Base-by-base conservation (phyloP, 2,329 filamentous ascomycete species). In the Beauveria sp. region DNA sequence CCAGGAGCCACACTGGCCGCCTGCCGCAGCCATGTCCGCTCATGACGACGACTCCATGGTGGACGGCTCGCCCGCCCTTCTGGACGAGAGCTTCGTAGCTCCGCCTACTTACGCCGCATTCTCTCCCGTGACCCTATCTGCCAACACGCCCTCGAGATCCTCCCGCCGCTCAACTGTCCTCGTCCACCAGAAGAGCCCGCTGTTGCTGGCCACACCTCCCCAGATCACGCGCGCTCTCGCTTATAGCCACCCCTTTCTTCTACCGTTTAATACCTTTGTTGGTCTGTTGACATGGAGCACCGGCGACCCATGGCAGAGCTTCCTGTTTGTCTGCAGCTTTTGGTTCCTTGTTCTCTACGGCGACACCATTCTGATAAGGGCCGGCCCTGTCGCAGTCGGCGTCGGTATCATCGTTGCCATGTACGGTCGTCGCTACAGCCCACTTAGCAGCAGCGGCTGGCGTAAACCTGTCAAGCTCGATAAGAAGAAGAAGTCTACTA, bases 231-330 rank as follows among this genome's bases (percentile, higher is more conserved):
- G 94, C 67, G 92, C 93, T 16, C 82, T 99, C 63, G 93, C 93
- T 65, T 97, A 97, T 73, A 96, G 92, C 65, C 93, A 99, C 71
- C 92, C 94, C 0, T 97, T 97, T 71, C 80, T 99, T 8, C 79
- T 96, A 8, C 92, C 92, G 6, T 79, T 97, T 61, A 97, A 97
- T 73, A 90, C 89, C 70, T 75, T 96, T 18, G 88, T 84, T 3
- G 94, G 93, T 0, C 78, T 99, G 63, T 71, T 99, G 64, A 96
- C 90, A 76, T 99, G 94, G 94, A 96, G 91, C 9, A 92, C 89
- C 1, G 89, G 85, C 44, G 94, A 99, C 71, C 87, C 92, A 0
- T 99, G 93, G 93, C 92, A 97, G 79, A 97, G 92, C 79, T 99
- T 97, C 70, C 79, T 99, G 63, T 74, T 99, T 37, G 82, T 99